Base-by-base conservation (phyloP, 176 grass and related monocot species). In the Alopecurus myosuroides region DNA sequence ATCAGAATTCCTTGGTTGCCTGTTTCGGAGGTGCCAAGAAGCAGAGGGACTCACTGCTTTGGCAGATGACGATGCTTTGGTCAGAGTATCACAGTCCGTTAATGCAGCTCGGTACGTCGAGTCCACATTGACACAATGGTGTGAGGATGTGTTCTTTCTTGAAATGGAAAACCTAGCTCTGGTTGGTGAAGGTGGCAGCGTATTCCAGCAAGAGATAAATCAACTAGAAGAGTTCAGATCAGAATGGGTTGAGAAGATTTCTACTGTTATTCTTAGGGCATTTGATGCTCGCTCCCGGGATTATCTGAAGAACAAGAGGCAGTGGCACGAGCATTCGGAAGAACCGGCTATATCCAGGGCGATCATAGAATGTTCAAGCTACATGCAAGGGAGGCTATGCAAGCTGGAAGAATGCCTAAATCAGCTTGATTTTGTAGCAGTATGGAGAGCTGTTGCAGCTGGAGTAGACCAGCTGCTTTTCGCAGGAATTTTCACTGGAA, bases 11-110 rank as follows among this genome's bases (percentile, higher is more conserved):
- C 66, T 94, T 89, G 91, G 92, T 67, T 91, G 45, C 83, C 86
- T 99, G 86, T 70, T 96, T 55, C 86, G 26, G 23, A 94, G 88
- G 74, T 99, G 93, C 90, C 97, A 99, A 88, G 97, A 99, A 85
- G 97, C 91, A 35, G 97, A 99, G 81, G 97, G 94, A 8, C 83
- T 99, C 45, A 99, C 91, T 72, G 97, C 97, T 84, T 82, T 99
- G 78, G 92, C 94, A 40, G 91, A 99, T 92, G 93, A 96, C 89
- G 77, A 82, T 88, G 89, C 94, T 44, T 15, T 94, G 71, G 46
- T 94, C 34, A 94, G 94, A 79, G 93, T 96, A 14, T 91, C 88
- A n/a, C 81, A 90, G 3, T 94, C 81, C 71, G 86, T 99, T 63
- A 99, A 99, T 86, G 91, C 91, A 48, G 89, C 94, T 63, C 68